Evolutionary conservation across 2,329 filamentous ascomycete genomes (phyloP).

Genomic region (Microcyclospora tardicrescens): DNA sequence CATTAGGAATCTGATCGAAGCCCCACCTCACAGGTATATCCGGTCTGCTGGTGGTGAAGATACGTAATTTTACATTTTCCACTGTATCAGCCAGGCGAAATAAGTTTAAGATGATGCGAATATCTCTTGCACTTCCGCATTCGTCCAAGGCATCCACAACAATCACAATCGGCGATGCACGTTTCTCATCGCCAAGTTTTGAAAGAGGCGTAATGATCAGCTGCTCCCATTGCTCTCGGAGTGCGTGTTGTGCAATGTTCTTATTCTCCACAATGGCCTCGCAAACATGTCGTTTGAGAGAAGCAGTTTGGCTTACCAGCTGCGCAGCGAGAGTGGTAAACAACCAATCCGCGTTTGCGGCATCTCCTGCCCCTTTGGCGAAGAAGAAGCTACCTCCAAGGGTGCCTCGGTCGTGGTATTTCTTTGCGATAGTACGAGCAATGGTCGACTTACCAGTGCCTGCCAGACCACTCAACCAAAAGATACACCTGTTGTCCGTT

Average conservation of each 20-base stretch:
- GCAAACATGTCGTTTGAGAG: background rate
- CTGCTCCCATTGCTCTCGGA: conserved; percentile 4
- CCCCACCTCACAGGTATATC: too few species aligned
- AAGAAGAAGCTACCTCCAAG: conserved; percentile 15
- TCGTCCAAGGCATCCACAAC: conserved; percentile 23
- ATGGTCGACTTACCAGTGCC: conserved; percentile 25
- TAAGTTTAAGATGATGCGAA: conserved; percentile 7
- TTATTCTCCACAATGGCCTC: conserved; percentile 1
- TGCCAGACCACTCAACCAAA: conserved; percentile 21
- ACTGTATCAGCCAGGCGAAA: conserved; percentile 5
- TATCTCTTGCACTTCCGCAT: conserved; percentile 14
- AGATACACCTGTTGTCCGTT: conserved; percentile 13
- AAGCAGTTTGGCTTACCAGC: conserved; percentile 1
- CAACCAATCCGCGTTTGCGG: conserved; percentile 4
- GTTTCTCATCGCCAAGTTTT: background rate
- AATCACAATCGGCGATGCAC: conserved; percentile 4
- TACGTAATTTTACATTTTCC: conserved; percentile 5
- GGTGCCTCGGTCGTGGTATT: conserved; percentile 2
- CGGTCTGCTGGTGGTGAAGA: conserved; percentile 16
- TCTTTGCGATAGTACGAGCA: conserved; percentile 16
- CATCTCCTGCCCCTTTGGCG: conserved; percentile 5
- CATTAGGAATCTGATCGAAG: too few species aligned
- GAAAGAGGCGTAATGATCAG: conserved; percentile 5
- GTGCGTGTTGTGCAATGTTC: background rate
- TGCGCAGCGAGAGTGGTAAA: conserved; percentile 8